Conservation (phyloP, 768 basidiomycete species). For the Pholiota molesta region DNA sequence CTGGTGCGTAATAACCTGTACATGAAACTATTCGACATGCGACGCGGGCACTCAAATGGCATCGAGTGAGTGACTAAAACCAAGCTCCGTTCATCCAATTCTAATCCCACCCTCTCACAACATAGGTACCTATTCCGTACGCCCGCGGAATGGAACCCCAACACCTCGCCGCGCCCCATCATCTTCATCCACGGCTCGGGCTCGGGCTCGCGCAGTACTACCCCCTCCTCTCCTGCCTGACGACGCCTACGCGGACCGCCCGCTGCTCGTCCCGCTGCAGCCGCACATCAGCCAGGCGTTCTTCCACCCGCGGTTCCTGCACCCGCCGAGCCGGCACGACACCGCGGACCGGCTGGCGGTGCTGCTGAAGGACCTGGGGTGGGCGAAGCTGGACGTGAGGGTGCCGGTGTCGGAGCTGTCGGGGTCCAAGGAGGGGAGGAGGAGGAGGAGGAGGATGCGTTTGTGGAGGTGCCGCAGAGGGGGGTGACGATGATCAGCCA, state of each 20-base stretch:
- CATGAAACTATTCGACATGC: constrained; percentile 42
- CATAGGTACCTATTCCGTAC: constrained; percentile 73
- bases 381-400: constrained; percentile 44
- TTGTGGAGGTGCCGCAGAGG: constrained; percentile 27
- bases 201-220: constrained; percentile 80
- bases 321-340: constrained; percentile 67
- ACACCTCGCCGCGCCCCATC: constrained; percentile 65
- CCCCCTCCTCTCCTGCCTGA: constrained; percentile 57
- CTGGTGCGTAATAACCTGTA: constrained; percentile 40
- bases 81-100: not conserved
- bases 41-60: constrained; percentile 53
- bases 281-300: constrained; percentile 87
- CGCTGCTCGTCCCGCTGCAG: constrained; percentile 75
- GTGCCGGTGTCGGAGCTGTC: constrained; percentile 20
- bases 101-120: not conserved
- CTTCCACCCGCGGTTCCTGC: constrained; percentile 74
- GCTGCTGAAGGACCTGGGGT: constrained; percentile 65
- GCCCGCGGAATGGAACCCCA: constrained; percentile 66
- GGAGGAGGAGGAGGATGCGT: constrained; percentile 13
- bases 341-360: constrained; percentile 57
- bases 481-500: constrained; percentile 86
- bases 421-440: constrained; percentile 29
- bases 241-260: constrained; percentile 64
- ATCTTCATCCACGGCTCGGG: constrained; percentile 91
- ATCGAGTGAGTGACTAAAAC: constrained; percentile 58